Conservation (phyloP, 2,329 filamentous ascomycete genomes). For the Torrubiellomyces zombiae region DNA sequence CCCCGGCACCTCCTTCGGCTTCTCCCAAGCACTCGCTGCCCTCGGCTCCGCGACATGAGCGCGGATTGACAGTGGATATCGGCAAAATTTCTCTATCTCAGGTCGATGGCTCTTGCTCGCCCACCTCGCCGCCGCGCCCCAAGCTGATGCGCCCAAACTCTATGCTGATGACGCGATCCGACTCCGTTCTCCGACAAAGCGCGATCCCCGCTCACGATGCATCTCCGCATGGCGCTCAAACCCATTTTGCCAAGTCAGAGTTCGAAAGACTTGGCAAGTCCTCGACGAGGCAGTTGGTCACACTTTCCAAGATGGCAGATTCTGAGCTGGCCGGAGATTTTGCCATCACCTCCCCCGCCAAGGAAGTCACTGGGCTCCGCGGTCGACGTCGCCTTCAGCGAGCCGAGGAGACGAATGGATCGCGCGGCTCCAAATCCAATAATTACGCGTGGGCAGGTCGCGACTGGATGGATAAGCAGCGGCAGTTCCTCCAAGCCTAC, state of each 20-base stretch:
- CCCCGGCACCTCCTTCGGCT: constrained; percentile 32
- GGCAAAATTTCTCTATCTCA: constrained; percentile 34
- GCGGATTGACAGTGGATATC: constrained; percentile 50
- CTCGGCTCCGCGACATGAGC: constrained; percentile 24
- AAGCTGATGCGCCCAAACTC: constrained; percentile 37
- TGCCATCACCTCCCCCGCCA: constrained; percentile 55
- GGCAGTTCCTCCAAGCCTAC: constrained; percentile 90
- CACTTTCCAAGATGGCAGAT: constrained; percentile 68
- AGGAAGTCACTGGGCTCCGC: constrained; percentile 77
- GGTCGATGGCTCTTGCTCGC: constrained; percentile 22
- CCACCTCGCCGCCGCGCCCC: constrained; percentile 24
- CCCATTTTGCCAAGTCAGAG: constrained; percentile 47
- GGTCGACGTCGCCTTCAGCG: constrained; percentile 73
- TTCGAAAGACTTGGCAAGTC: constrained; percentile 73
- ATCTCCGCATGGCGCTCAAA: constrained; percentile 16
- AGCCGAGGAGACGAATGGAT: constrained; percentile 34
- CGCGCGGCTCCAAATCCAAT: constrained; percentile 27
- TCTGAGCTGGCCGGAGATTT: constrained; percentile 65
- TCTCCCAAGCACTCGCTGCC: constrained; percentile 15
- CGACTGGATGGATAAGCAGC: constrained; percentile 98
- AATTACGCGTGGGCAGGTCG: constrained; percentile 61
- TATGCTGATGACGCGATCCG: constrained; percentile 42
- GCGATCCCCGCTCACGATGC: constrained; percentile 14
- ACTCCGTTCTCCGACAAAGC: constrained; percentile 27
- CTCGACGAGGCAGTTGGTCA: constrained; percentile 75